phyloP scores from a whole-genome alignment of 2,329 filamentous ascomycete species.

The Chlorencoelia australis region DNA sequence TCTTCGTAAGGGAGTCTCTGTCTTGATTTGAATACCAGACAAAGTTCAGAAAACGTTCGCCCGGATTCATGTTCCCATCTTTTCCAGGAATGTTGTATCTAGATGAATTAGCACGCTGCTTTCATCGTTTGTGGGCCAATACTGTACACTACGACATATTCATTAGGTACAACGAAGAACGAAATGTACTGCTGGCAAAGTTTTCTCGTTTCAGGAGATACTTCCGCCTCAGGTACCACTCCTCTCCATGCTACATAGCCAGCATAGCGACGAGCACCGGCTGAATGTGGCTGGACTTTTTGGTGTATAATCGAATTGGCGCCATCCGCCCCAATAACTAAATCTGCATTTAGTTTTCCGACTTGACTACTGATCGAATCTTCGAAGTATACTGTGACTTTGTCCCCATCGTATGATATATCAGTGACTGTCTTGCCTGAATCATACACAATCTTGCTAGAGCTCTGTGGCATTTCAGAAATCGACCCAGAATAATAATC shows the following conservation, averaged over 20 bases:
- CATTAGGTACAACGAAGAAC: not conserved
- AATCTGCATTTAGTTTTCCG: not conserved
- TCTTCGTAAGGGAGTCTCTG: not conserved
- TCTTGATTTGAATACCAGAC: not conserved
- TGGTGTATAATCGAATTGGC: not conserved
- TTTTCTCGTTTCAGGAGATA: not conserved
- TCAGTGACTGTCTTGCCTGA: not conserved
- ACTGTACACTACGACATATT: not conserved
- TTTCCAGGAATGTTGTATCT: slow-evolving; percentile 1
- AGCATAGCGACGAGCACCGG: not conserved
- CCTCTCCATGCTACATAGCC: slow-evolving; percentile 2
- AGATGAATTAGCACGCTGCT: not conserved
- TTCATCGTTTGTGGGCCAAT: too few relatives aligned
- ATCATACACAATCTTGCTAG: too few relatives aligned
- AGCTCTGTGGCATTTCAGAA: too few relatives aligned
- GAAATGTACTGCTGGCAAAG: not conserved
- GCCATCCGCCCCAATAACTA: not conserved
- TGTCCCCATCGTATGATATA: not conserved
- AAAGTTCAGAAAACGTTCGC: not conserved
- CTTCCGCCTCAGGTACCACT: not conserved
- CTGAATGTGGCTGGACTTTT: not conserved
- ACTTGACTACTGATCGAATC: not conserved
- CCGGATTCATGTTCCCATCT: not conserved
- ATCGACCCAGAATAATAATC: too few relatives aligned
- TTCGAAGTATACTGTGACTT: not conserved